Base-by-base conservation (phyloP, 345 rosid species). In the Rhizophora mangle region DNA sequence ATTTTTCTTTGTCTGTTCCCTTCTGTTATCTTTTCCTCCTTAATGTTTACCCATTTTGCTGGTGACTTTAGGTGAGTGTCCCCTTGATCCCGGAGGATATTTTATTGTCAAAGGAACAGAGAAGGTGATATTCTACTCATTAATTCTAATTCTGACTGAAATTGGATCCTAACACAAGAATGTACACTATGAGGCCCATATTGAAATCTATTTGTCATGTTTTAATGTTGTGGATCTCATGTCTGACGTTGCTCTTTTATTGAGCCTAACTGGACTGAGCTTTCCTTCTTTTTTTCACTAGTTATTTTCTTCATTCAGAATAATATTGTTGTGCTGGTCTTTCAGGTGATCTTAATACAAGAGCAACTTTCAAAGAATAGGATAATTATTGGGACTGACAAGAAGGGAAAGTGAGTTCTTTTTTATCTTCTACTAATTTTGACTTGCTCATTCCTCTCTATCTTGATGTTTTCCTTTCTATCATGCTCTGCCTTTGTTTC, bases 41-140 rank as follows among this genome's bases (percentile, higher is more conserved):
- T 34, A 51, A 18, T 8, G 58, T 24, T 66, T 15, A 29, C 34
- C 11, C 60, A 65, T 59, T 59, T 62, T 26, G 37, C 57, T 66
- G 63, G 71, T 76, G 76, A 8, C 46, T 72, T 71, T 60, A 94
- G 98, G 98, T 74, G 98, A 94, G 82, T 94, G 98, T 74, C 98
- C 97, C 75, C 90, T 89, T 62, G 98, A 94, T 74, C 96, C 97
- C 61, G 97, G 98, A 64, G 97, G 97, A 62, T 94, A 94, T 85
- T 94, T 94, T 77, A 60, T 94, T 60, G 83, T 89, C 60, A 94
- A 91, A 79, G 98, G 98, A 71, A 82, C 88, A 0, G 97, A 94
- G 79, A 94, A 91, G 97, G 97, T 93, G 68, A 71, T 56, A 32
- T 47, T 56, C 30, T 54, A 6, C 52, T 60, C 47, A 31, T 30